Percentiles rank a stretch among this genome's conserved stretches.
Evolutionary conservation across 208 protist genomes (phyloP).

Genomic region (Trypanosoma brucei): DNA sequence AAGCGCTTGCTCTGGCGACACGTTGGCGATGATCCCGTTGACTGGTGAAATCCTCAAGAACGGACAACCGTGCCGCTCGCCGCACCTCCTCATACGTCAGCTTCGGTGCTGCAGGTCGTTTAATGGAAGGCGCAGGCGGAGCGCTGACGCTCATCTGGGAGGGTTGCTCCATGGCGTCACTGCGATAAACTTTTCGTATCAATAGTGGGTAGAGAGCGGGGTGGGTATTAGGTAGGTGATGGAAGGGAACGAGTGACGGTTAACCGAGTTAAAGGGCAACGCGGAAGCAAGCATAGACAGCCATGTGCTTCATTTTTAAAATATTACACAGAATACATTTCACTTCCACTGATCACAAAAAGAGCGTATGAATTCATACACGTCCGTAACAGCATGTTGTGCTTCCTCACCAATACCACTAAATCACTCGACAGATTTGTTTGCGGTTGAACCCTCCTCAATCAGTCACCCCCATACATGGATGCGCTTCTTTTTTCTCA

Average conservation of each 20-base stretch:
- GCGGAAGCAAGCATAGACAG: too few relatives aligned
- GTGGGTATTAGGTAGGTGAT: neutral
- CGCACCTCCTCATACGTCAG: slow-evolving; percentile 60
- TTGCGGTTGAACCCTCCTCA: too few relatives aligned
- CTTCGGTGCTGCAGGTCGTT: slow-evolving; percentile 24
- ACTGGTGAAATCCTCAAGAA: slow-evolving; percentile 57
- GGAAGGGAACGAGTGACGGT: neutral
- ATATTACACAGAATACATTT: too few relatives aligned
- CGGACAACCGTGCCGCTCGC: slow-evolving; percentile 36
- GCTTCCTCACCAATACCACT: too few relatives aligned
- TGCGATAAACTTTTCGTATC: neutral
- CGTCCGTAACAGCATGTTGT: too few relatives aligned
- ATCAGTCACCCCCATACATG: too few relatives aligned
- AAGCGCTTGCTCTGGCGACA: slow-evolving; percentile 17
- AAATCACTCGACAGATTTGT: too few relatives aligned
- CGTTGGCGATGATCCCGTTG: slow-evolving; percentile 35
- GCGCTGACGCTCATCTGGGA: slow-evolving; percentile 34
- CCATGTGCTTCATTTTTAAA: too few relatives aligned
- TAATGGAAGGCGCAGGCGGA: slow-evolving; percentile 50
- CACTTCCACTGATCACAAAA: too few relatives aligned
- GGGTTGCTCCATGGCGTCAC: slow-evolving; percentile 35
- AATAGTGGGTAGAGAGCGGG: neutral
- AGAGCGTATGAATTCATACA: too few relatives aligned
- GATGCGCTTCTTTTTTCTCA: too few relatives aligned
- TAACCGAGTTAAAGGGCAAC: too few relatives aligned